Percentiles rank a stretch among this genome's conserved stretches.
Evolutionary conservation across 257 asterid species (phyloP).

Genomic region (Capsicum chinense): DNA sequence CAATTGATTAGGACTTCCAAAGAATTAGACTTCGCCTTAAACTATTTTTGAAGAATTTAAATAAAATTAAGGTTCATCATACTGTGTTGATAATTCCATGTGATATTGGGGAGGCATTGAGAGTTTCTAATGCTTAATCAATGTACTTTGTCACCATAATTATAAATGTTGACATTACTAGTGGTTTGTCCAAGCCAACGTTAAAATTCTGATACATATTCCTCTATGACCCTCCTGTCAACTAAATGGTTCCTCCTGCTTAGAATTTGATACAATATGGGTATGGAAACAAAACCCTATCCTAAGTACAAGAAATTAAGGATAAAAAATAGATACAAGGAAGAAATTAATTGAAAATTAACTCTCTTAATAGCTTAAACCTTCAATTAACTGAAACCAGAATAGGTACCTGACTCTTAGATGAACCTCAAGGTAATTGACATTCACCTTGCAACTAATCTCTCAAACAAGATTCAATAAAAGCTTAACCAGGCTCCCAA

Average conservation of each 20-base stretch:
- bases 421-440: neutral
- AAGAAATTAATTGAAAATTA: neutral
- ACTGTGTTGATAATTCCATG: slow-evolving; percentile 16
- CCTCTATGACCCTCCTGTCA: neutral
- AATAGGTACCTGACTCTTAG: neutral
- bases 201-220: slow-evolving; percentile 5
- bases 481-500: neutral
- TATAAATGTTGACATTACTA: neutral
- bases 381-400: neutral
- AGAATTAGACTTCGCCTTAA: slow-evolving; percentile 7
- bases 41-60: neutral
- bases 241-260: neutral
- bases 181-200: neutral
- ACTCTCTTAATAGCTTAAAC: neutral
- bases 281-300: neutral
- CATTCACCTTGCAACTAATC: neutral
- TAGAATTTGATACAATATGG: neutral
- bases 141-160: slow-evolving; percentile 8
- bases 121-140: slow-evolving; percentile 15
- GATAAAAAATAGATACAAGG: slow-evolving; percentile 12
- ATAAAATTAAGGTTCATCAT: neutral
- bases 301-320: neutral
- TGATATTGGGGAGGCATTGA: neutral
- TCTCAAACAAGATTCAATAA: neutral
- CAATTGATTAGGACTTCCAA: neutral